Conservation (phyloP, 176 grass and related monocot species). For the Aegilops longissima region DNA sequence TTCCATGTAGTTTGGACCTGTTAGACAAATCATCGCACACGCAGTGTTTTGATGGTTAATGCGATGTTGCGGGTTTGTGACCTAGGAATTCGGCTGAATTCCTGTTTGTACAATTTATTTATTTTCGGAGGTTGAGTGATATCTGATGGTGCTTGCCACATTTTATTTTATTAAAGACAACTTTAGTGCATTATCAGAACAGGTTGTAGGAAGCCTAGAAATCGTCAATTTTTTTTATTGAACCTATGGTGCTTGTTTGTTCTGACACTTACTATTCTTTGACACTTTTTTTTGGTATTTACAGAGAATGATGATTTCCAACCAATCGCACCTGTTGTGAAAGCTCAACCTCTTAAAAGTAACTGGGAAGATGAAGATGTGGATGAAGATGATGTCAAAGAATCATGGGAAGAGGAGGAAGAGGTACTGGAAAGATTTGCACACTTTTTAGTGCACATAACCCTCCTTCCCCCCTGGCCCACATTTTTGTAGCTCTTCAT, state of each 20-base stretch:
- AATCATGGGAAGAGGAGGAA: conserved; percentile 91
- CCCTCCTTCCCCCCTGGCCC: neutral
- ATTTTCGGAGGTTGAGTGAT: neutral
- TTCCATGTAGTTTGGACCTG: neutral
- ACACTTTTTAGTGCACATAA: neutral
- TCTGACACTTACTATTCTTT: neutral
- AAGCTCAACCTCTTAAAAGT: conserved; percentile 53
- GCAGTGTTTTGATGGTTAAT: neutral
- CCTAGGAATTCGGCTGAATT: neutral
- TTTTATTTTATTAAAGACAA: neutral
- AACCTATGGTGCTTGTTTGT: neutral
- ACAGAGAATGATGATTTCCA: conserved; percentile 77
- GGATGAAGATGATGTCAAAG: conserved; percentile 80
- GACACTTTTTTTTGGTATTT: neutral
- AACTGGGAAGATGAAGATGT: conserved; percentile 88
- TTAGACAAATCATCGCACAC: neutral
- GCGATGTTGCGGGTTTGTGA: fast-evolving
- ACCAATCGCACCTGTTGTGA: conserved; percentile 42
- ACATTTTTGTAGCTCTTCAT: conserved; percentile 4
- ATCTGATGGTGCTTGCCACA: neutral
- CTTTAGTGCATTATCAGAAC: neutral
- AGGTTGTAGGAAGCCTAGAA: neutral
- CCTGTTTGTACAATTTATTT: neutral
- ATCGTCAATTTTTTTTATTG: neutral
- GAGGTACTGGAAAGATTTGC: conserved; percentile 45